Base-by-base conservation (phyloP, 2,329 filamentous ascomycete species). In the Trichothecium sympodiale region DNA sequence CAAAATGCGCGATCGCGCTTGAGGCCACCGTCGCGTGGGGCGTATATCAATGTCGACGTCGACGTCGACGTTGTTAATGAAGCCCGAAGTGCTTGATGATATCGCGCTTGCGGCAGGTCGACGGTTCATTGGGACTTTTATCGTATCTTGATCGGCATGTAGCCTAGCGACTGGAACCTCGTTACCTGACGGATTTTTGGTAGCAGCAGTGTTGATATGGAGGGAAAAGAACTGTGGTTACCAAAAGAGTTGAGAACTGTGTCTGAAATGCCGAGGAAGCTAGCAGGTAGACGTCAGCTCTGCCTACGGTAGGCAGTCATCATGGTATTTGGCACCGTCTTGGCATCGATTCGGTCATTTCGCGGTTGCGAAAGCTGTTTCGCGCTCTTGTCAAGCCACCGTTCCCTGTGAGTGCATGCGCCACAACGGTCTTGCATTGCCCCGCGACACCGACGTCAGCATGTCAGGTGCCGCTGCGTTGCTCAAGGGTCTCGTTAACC, bases 111-210 rank as follows among this genome's bases (percentile, higher is more conserved):
- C 6, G 20, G 20, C 20, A 10, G 20, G 10, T 25, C 6, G 20
- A 25, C 20, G 10, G 20, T 25, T 25, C 20, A 25, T 25, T 10
- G 20, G 20, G 20, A 10, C 20, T 10, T 25, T 10, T 25, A 10
- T 25, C 10, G 20, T 25, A 25, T 25, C 20, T 25, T 25, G 20
- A 10, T 6, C 10, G 10, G 6, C 20, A 25, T 25, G 20, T 10
- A 10, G 10, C 20, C 20, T 25, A 10, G 20, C 6, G 10, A 25
- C 10, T 6, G 20, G 20, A 25, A 25, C 20, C 20, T 25, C 20
- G 20, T 25, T 25, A 25, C 20, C 20, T 25, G 20, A 25, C 20
- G 59, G 54, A 26, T 62, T 53, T 36, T 49, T 51, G 25, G 48
- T 6, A 25, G 20, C 20, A 25, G 10, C 10, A 25, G 10, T 25